These are phyloP conservation scores for Claviceps monticola DNA, from an alignment of 2,329 filamentous ascomycete genomes.

Conservation along the genomic window DNA sequence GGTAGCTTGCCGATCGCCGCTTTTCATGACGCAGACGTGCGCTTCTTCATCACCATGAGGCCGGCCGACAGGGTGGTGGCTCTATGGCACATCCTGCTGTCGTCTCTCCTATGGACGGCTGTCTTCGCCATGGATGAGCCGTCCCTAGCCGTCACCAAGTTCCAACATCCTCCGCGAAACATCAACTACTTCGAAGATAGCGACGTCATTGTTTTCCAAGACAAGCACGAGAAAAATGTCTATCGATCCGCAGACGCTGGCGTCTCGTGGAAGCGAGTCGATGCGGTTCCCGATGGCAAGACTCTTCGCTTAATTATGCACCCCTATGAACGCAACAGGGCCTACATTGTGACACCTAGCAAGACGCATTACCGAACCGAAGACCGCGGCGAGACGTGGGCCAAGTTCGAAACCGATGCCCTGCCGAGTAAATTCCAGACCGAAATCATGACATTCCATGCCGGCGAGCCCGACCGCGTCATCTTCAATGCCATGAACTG, in stretches of 20 bases:
- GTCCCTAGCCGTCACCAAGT: conserved; percentile 46
- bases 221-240: conserved; percentile 47
- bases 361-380: conserved; percentile 69
- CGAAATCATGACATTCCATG: conserved; percentile 60
- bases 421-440: conserved; percentile 39
- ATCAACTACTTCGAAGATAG: conserved; percentile 88
- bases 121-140: conserved; percentile 49
- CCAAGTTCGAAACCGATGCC: conserved; percentile 50
- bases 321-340: conserved; percentile 62
- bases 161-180: conserved; percentile 52
- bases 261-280: conserved; percentile 55
- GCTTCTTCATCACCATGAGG: conserved; percentile 38
- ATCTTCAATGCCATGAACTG: conserved; percentile 70
- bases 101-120: conserved; percentile 29
- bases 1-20: not conserved
- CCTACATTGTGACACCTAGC: conserved; percentile 61
- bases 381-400: conserved; percentile 74
- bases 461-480: conserved; percentile 68
- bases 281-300: conserved; percentile 49
- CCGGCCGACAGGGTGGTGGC: conserved; percentile 32
- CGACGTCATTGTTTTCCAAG: conserved; percentile 64
- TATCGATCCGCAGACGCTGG: conserved; percentile 75
- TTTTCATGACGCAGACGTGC: conserved; percentile 28
- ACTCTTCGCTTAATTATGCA: conserved; percentile 58
- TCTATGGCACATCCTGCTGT: conserved; percentile 36